These are phyloP conservation scores for Nicotiana knightiana DNA, from an alignment of 257 asterid species.

Conservation along the genomic window DNA sequence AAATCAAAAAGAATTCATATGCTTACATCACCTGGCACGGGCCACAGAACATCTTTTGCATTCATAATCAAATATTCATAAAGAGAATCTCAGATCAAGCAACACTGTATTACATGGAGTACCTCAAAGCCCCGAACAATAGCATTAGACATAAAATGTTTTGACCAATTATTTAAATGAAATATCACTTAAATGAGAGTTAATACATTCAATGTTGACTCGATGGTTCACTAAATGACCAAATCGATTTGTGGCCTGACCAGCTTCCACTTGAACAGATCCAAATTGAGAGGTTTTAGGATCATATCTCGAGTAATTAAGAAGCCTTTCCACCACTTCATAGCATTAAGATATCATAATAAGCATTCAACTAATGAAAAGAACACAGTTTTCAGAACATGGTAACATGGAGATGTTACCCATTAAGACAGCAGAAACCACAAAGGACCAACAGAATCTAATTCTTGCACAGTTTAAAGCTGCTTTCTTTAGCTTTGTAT, in stretches of 20 bases:
- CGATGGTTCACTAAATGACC: not conserved
- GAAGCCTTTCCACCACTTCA: not conserved
- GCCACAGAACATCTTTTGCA: not conserved
- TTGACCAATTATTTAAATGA: not conserved
- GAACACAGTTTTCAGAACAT: not conserved
- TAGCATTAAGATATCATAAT: not conserved
- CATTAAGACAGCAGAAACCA: not conserved
- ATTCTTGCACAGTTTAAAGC: not conserved
- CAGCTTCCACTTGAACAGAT: not conserved
- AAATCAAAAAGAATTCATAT: not conserved
- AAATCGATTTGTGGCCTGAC: not conserved
- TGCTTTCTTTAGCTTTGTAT: not conserved
- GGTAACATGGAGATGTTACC: not conserved
- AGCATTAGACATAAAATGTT: not conserved
- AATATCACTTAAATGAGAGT: not conserved
- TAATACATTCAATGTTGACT: not conserved
- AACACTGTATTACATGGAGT: not conserved
- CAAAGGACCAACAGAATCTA: not conserved
- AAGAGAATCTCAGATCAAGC: not conserved
- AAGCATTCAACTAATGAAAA: not conserved
- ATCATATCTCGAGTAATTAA: not conserved
- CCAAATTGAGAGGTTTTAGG: not conserved
- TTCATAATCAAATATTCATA: not conserved
- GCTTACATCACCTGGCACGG: not conserved
- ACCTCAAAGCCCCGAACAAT: not conserved